Evolutionary conservation across 2,329 filamentous ascomycete genomes (phyloP), one percentile per base, ranked within the genome.

Genomic region (Fusarium penzigii): DNA sequence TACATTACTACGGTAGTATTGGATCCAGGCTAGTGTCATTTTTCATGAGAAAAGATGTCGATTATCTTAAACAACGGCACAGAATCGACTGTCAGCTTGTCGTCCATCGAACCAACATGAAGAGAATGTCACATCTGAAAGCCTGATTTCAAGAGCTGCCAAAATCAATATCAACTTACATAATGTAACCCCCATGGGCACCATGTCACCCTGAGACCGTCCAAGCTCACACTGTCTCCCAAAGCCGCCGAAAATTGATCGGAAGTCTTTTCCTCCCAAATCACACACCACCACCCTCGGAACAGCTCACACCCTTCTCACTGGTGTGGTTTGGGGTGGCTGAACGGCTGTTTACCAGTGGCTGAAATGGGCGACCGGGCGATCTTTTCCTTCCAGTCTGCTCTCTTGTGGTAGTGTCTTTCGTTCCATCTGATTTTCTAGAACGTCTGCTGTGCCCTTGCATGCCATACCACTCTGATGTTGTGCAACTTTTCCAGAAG

Each of bases 181-280:
- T 25, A 25, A 25, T 25, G 20, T 25, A 11, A 36, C 13, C 32
- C 32, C 32, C 32, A 36, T 36, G 32, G 32, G 32, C 10, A 3
- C 32, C 32, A 44, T 41, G 42, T 13, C 44, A 51, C 41, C 14
- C 42, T 45, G 42, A 53, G 48, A 51, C 63, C 59, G 61, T 65
- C 42, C 13, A 17, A 51, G 44, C 42, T 67, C 62, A 57, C 67
- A 70, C 65, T 65, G 68, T 69, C 41, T 43, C 29, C 32, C 49
- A 64, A 53, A 64, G 68, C 59, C 61, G 61, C 68, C 68, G 66
- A 68, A 67, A 66, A 69, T 63, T 57, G 64, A 68, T 65, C 69
- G 68, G 65, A 69, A 68, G 20, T 51, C 62, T 58, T 57, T 61
- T 62, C 54, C 58, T 57, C 44, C 46, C 51, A 51, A 49, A 55